phyloP scores from a whole-genome alignment of 2,329 filamentous ascomycete species.

The Penicillium olsonii region DNA sequence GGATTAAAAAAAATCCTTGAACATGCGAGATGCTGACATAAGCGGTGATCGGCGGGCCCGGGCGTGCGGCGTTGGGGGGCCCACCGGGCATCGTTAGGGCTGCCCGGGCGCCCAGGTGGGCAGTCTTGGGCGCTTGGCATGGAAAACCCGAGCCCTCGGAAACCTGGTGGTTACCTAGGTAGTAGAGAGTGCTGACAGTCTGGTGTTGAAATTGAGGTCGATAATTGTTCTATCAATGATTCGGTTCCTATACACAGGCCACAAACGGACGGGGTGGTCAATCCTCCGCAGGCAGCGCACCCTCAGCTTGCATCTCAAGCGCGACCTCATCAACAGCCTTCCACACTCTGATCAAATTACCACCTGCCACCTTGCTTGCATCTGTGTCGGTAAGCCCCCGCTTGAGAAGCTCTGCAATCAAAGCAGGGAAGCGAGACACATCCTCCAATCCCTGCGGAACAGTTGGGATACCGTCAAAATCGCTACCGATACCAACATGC shows the following conservation, averaged over 20 bases:
- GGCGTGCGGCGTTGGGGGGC: neutral
- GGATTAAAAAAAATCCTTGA: neutral
- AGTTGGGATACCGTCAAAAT: constrained; percentile 70
- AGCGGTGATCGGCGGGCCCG: neutral
- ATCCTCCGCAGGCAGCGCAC: constrained; percentile 50
- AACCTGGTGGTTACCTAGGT: no score
- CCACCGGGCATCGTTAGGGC: no score
- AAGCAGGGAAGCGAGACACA: constrained; percentile 76
- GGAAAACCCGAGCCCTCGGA: no score
- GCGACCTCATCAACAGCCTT: constrained; percentile 73
- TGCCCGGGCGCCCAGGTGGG: no score
- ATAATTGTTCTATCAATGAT: neutral
- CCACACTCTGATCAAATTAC: constrained; percentile 85
- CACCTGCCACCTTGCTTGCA: constrained; percentile 72
- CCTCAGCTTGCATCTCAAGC: constrained; percentile 61
- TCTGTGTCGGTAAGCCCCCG: constrained; percentile 74
- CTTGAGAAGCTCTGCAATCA: constrained; percentile 73
- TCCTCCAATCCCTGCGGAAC: constrained; percentile 78
- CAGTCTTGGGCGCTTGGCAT: no score
- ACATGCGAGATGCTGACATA: neutral
- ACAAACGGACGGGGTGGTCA: constrained; percentile 17
- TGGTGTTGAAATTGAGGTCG: neutral
- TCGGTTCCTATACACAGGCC: neutral
- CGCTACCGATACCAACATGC: constrained; percentile 83
- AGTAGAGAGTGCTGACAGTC: neutral